Conservation (phyloP, 768 basidiomycete genomes). For the Mycena sanguinolenta region DNA sequence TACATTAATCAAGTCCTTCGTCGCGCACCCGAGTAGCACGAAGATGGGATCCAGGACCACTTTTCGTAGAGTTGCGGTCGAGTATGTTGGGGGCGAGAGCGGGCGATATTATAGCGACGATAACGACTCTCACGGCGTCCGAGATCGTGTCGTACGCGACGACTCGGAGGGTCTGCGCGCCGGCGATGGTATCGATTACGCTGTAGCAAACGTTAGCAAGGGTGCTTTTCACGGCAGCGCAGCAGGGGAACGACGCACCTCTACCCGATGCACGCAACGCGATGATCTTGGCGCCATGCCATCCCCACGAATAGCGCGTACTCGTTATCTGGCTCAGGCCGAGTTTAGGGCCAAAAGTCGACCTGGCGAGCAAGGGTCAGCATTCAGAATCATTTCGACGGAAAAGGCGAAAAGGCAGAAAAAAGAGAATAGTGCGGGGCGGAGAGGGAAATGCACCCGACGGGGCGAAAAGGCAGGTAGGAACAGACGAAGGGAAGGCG, state of each 20-base stretch:
- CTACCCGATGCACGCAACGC: constrained; percentile 58
- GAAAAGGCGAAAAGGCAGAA: no score
- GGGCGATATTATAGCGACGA: constrained; percentile 56
- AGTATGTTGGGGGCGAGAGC: constrained; percentile 54
- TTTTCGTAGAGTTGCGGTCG: constrained; percentile 57
- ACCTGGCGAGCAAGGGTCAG: constrained; percentile 24
- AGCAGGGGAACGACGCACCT: constrained; percentile 22
- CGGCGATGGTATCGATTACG: constrained; percentile 49
- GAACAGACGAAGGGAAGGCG: no score
- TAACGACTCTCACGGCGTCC: constrained; percentile 55
- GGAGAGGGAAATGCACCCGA: no score
- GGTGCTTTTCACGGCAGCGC: no score
- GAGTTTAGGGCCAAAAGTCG: constrained; percentile 53
- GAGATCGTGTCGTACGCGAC: constrained; percentile 47
- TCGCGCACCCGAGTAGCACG: constrained; percentile 56
- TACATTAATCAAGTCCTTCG: constrained; percentile 56
- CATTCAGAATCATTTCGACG: no score
- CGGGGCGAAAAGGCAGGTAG: no score
- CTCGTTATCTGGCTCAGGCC: constrained; percentile 59
- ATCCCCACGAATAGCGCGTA: constrained; percentile 57
- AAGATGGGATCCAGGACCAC: constrained; percentile 57
- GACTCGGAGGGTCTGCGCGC: constrained; percentile 48
- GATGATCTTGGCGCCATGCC: constrained; percentile 33
- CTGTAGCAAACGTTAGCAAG: constrained; percentile 45
- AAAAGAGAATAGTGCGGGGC: no score